phyloP scores from a whole-genome alignment of 2,329 filamentous ascomycete species.

The Epichloe sp. region DNA sequence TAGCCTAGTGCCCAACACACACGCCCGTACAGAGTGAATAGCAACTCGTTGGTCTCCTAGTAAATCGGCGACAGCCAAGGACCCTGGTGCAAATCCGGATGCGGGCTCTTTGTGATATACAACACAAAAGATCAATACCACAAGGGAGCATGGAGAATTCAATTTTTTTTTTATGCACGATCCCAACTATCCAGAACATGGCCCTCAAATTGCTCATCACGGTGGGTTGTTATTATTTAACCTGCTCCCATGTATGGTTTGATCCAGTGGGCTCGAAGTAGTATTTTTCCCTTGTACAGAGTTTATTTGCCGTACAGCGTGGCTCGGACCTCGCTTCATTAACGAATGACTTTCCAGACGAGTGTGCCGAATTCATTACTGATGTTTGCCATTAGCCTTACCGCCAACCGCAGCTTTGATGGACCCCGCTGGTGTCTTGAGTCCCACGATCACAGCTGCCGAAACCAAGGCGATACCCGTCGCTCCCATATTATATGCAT shows the following conservation, averaged over 20 bases:
- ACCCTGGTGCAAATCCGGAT: slow-evolving; percentile 25
- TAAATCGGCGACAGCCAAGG: slow-evolving; percentile 17
- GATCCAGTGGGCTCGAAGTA: too few species aligned
- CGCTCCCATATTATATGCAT: slow-evolving; percentile 72
- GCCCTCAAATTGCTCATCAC: too few species aligned
- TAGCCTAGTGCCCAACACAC: background rate
- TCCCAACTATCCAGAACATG: too few species aligned
- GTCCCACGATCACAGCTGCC: slow-evolving; percentile 53
- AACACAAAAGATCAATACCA: too few species aligned
- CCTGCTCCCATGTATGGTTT: too few species aligned
- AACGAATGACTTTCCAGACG: background rate
- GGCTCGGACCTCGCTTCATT: background rate
- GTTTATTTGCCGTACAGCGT: background rate
- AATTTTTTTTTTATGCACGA: too few species aligned
- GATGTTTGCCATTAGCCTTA: slow-evolving; percentile 9
- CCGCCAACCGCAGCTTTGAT: slow-evolving; percentile 1
- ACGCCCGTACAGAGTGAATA: slow-evolving; percentile 21
- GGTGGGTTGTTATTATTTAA: too few species aligned
- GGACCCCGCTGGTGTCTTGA: slow-evolving; percentile 47
- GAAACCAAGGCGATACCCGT: slow-evolving; percentile 66
- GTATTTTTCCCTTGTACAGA: too few species aligned
- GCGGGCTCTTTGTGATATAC: slow-evolving; percentile 13
- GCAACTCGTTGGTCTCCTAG: slow-evolving; percentile 25
- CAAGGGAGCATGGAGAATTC: too few species aligned
- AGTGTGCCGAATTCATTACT: background rate